phyloP scores from a whole-genome alignment of 1,139 yeast genomes.

The Sugiyamaella japonica region DNA sequence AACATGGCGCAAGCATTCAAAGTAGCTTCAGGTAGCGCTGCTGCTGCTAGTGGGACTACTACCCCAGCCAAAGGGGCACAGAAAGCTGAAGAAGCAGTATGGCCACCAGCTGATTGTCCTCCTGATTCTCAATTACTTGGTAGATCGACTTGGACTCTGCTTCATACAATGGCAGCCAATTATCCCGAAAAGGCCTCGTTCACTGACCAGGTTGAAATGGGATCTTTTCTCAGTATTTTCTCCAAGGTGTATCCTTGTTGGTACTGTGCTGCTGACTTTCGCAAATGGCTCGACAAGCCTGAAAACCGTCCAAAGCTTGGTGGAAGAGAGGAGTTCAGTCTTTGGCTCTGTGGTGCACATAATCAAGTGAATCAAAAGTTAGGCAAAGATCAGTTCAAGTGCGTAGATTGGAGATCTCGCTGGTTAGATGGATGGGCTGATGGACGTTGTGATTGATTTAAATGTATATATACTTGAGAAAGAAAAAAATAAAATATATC shows the following conservation, averaged over 20 bases:
- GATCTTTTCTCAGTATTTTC: conserved; percentile 65
- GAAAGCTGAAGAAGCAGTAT: conserved; percentile 15
- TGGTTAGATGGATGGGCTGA: conserved; percentile 61
- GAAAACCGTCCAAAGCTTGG: conserved; percentile 64
- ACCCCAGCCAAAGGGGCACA: conserved; percentile 16
- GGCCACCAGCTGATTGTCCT: conserved; percentile 59
- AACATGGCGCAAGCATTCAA: conserved; percentile 4
- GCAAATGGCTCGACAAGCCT: conserved; percentile 52
- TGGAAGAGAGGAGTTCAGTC: conserved; percentile 77
- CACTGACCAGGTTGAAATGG: conserved; percentile 69
- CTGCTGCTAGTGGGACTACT: conserved; percentile 25
- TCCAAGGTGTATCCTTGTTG: conserved; percentile 90
- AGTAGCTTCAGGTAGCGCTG: conserved; percentile 24
- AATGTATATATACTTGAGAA: background rate
- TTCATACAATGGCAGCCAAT: conserved; percentile 87
- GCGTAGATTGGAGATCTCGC: conserved; percentile 85
- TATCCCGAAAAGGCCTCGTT: conserved; percentile 71
- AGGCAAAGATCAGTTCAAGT: conserved; percentile 84
- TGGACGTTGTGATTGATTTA: conserved; percentile 32
- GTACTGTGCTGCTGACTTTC: conserved; percentile 88
- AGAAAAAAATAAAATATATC: background rate
- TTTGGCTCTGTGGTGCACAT: conserved; percentile 94
- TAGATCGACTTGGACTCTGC: conserved; percentile 84
- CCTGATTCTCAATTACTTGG: conserved; percentile 87
- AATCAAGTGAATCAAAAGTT: conserved; percentile 82